Evolutionary conservation across 176 grass and related monocot genomes (phyloP).

Genomic region (maize (Zea mays)): DNA sequence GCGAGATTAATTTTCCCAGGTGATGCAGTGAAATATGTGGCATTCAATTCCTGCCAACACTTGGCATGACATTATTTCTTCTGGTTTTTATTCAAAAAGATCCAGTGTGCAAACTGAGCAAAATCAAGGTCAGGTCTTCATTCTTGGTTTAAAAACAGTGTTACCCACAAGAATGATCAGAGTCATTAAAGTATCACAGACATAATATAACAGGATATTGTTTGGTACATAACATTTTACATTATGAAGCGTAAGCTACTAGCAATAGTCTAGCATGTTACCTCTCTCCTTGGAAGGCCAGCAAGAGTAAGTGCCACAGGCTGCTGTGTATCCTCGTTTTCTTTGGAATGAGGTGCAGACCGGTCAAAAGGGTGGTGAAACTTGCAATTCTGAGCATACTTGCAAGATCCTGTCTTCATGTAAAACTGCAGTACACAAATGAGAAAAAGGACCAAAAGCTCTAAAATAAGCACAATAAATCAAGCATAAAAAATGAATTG

Average conservation of each 20-base stretch:
- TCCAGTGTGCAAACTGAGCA: constrained; percentile 5
- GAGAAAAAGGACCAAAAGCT: not conserved
- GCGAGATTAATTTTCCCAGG: not conserved
- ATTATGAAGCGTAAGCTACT: not conserved
- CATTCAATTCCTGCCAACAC: not conserved
- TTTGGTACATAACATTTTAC: not conserved
- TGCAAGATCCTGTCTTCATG: constrained; percentile 92
- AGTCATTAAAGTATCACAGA: not conserved
- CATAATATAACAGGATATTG: not conserved
- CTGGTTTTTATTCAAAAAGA: not conserved
- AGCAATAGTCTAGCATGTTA: constrained; percentile 25
- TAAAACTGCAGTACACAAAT: constrained; percentile 66
- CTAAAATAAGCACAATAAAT: not conserved
- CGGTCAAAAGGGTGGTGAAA: constrained; percentile 90
- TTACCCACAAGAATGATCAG: not conserved
- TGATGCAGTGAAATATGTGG: not conserved
- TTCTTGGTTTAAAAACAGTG: not conserved
- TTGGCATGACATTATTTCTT: not conserved
- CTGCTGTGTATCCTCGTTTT: constrained; percentile 34
- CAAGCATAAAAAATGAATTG: not conserved
- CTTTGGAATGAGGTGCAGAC: constrained; percentile 29
- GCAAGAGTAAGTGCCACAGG: constrained; percentile 34
- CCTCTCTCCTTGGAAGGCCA: constrained; percentile 94
- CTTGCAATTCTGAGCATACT: constrained; percentile 76
- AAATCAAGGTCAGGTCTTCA: not conserved